phyloP scores from a whole-genome alignment of 1,139 yeast genomes.

The Kodamaea suecica region DNA sequence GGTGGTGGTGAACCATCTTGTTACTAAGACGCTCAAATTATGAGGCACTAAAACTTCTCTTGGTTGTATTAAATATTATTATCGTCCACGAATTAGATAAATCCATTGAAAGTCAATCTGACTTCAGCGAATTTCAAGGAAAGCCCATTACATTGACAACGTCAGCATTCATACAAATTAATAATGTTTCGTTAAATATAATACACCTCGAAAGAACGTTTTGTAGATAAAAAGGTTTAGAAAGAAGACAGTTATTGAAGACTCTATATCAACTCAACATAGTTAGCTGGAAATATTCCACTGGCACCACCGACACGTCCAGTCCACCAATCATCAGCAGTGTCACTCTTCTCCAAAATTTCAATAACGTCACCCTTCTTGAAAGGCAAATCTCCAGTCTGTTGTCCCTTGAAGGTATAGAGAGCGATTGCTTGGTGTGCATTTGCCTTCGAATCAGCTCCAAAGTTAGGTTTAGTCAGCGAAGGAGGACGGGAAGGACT shows the following conservation, averaged over 20 bases:
- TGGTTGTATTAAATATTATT: too few relatives aligned
- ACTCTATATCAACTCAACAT: conserved; percentile 76
- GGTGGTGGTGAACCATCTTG: conserved; percentile 62
- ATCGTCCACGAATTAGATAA: too few relatives aligned
- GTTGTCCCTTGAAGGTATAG: conserved; percentile 86
- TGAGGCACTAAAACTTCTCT: too few relatives aligned
- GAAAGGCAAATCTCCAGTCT: conserved; percentile 85
- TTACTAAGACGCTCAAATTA: conserved; percentile 17
- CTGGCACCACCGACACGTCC: conserved; percentile 79
- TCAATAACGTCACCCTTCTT: conserved; percentile 94
- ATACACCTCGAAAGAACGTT: too few relatives aligned
- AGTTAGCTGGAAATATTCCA: conserved; percentile 97
- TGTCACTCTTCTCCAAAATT: conserved; percentile 77
- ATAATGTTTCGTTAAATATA: too few relatives aligned
- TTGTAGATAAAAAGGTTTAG: too few relatives aligned
- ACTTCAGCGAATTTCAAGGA: too few relatives aligned
- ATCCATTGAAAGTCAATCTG: too few relatives aligned
- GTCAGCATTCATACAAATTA: too few relatives aligned
- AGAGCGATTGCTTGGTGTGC: conserved; percentile 86
- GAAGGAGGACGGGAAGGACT: conserved; percentile 41
- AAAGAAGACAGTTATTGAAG: too few relatives aligned
- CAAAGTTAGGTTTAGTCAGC: conserved; percentile 54
- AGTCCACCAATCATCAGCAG: conserved; percentile 98
- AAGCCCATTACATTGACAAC: too few relatives aligned
- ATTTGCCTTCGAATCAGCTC: conserved; percentile 36